Evolutionary conservation across 2,329 filamentous ascomycete genomes (phyloP), one percentile per base, ranked within the genome.

Genomic region (Colletotrichum chlorophyti): DNA sequence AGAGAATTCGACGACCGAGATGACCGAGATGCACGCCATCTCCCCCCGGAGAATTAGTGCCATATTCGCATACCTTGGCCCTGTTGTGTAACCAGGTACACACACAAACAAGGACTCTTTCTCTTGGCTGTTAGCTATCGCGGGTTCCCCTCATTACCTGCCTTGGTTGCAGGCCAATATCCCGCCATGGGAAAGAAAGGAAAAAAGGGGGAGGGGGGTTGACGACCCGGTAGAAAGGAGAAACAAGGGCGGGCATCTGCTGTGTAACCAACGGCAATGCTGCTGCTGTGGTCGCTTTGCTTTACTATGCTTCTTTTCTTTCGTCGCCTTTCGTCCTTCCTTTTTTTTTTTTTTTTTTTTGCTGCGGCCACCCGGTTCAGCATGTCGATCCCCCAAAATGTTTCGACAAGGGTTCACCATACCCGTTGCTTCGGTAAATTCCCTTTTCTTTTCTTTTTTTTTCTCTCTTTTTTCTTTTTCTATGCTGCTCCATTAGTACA

Each of bases 251-350:
- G 32, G 41, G 58, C 47, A 46, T 37, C 46, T 60, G 58, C 46
- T 31, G 58, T 60, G 58, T 60, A 60, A 60, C 58, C 24, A 19
- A 27, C 32, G 37, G 34, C 53, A 34, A n/a, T n/a, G n/a, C n/a
- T 37, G 35, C 29, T 21, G 37, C 24, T 21, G 12, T 19, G 14
- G 45, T 32, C n/a, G 42, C 15, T 31, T n/a, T 42, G 21, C 31
- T 52, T 29, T 26, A 19, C 24, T 31, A 12, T 53, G 50, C 50
- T 53, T 38, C 17, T 54, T 54, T 41, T n/a, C n/a, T n/a, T n/a
- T n/a, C n/a, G n/a, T n/a, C n/a, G n/a, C n/a, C n/a, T n/a, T n/a
- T n/a, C n/a, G n/a, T n/a, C n/a, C n/a, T n/a, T n/a, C n/a, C 35
- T 41, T 21, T 15, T 41, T 54, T n/a, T 14, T 47, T 10, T 7